Conservation (phyloP, 2,329 filamentous ascomycete species). For the Fusarium avenaceum region DNA sequence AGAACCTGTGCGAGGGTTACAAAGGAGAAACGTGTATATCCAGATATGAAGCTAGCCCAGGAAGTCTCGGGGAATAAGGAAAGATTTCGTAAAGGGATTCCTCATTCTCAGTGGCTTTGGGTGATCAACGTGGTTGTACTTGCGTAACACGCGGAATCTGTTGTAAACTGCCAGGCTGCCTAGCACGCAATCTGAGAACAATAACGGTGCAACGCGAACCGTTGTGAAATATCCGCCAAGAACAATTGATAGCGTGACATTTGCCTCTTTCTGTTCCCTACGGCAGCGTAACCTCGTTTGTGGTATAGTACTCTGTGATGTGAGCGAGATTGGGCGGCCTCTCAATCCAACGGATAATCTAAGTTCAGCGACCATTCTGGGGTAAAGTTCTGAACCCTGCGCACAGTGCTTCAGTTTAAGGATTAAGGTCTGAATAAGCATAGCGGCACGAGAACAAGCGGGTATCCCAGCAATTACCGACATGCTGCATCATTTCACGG, state of each 20-base stretch:
- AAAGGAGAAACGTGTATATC: too few species aligned
- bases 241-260: not conserved
- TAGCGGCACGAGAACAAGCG: not conserved
- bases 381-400: not conserved
- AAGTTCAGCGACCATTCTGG: not conserved
- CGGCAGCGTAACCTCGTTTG: not conserved
- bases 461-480: not conserved
- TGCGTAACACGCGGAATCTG: too few species aligned
- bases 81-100: too few species aligned
- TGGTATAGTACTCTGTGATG: not conserved
- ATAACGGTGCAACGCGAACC: not conserved
- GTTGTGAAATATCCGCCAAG: not conserved
- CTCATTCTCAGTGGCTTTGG: too few species aligned
- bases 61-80: too few species aligned
- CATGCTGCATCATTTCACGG: constrained; percentile 1
- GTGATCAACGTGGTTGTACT: too few species aligned
- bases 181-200: not conserved
- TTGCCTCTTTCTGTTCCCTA: not conserved
- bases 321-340: constrained; percentile 3
- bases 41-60: too few species aligned
- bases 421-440: constrained; percentile 23
- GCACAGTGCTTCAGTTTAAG: not conserved
- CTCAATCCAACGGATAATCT: not conserved
- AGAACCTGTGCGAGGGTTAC: too few species aligned
- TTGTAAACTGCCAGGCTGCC: too few species aligned